Base-by-base conservation (phyloP, 2,329 filamentous ascomycete genomes). In the Lizonia empirigonia region DNA sequence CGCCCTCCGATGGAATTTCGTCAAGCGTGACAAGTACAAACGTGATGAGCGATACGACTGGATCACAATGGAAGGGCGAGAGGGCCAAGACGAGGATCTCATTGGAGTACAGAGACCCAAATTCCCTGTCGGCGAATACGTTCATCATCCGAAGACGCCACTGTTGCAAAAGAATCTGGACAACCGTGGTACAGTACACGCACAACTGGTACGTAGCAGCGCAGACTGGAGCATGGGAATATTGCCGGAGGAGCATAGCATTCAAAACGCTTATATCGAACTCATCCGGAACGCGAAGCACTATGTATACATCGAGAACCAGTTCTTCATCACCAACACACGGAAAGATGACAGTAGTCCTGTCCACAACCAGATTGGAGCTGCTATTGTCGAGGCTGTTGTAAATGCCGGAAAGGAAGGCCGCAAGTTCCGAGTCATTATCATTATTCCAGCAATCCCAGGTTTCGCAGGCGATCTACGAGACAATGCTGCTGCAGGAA, bases 11-110 rank as follows among this genome's bases (percentile, higher is more conserved):
- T 97, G 93, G 94, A 97, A 99, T 69, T 96, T 96, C 65, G 82
- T 93, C 76, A 97, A 97, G 76, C 85, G 93, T 27, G 93, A 97
- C 80, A 97, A 97, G 77, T 97, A 97, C 77, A 97, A 97, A 78
- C 87, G 92, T 5, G 89, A 93, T 59, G 78, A 85, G 0, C 79
- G 85, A 29, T 95, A 90, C 59, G 90, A 95, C 68, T 97, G 92
- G 91, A 78, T 97, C 5, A 81, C 85, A 53, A 74, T 97, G 53
- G 85, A 90, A 51, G 91, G 89, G 6, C 85, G 90, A 12, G 82
- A 88, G 49, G 88, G 85, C 7, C 82, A 89, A 0, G 83, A 96
- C 59, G 91, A 97, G 68, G 90, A 96, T 67, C 79, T 97, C 1
- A 80, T 96, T 22, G 91, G 87, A 26, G 91, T 97, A 2, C 93